Conservation (phyloP, 225 moss, liverwort and hornwort species). For the Pleurozium schreberi region DNA sequence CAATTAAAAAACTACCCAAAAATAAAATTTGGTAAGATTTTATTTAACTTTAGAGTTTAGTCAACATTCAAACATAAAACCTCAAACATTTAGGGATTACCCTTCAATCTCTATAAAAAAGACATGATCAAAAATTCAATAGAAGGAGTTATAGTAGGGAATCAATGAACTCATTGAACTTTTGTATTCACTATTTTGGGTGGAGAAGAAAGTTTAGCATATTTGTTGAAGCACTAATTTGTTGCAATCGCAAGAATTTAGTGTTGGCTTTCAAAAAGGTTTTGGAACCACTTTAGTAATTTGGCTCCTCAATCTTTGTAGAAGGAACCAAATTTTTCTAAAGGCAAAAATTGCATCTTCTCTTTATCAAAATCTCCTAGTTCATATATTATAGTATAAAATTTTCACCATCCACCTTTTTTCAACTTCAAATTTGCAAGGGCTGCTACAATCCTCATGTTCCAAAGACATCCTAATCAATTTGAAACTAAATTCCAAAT, state of each 20-base stretch:
- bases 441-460: neutral
- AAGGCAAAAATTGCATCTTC: accelerated
- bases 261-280: accelerated
- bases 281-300: accelerated
- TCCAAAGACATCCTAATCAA: accelerated
- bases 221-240: accelerated
- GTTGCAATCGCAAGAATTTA: accelerated
- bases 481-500: neutral
- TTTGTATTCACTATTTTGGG: neutral
- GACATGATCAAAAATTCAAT: neutral
- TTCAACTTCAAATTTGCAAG: neutral
- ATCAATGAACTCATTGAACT: accelerated
- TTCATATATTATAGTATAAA: neutral
- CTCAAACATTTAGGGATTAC: accelerated
- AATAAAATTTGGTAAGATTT: neutral
- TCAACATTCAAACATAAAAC: accelerated
- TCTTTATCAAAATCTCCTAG: accelerated
- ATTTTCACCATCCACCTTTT: accelerated
- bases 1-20: neutral
- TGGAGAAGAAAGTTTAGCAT: neutral
- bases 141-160: accelerated
- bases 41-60: neutral
- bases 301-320: neutral
- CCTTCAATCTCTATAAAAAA: neutral
- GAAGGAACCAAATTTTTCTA: accelerated